Evolutionary conservation across 2,329 filamentous ascomycete species (phyloP).

Genomic region (Capronia americana): DNA sequence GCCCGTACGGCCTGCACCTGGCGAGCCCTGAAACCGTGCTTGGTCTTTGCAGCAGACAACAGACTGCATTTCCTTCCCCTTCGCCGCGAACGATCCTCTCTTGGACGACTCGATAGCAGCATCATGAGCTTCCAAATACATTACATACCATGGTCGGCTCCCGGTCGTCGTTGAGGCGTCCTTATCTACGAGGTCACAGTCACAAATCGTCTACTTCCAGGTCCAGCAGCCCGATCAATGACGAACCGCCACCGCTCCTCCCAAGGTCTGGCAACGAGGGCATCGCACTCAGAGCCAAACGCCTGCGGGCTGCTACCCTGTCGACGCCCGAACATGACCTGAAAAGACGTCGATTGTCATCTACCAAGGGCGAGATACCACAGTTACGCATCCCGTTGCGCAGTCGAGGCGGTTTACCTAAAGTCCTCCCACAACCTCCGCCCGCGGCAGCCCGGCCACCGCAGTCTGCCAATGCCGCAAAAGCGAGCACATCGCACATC

Average conservation of each 20-base stretch:
- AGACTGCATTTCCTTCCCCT: slow-evolving; percentile 12
- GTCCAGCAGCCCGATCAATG: slow-evolving; percentile 38
- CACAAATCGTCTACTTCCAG: slow-evolving; percentile 26
- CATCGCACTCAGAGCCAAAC: slow-evolving; percentile 33
- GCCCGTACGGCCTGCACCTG: slow-evolving; percentile 1
- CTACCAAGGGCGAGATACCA: slow-evolving; percentile 30
- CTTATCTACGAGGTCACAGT: slow-evolving; percentile 33
- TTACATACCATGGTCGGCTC: slow-evolving; percentile 43
- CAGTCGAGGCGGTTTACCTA: slow-evolving; percentile 33
- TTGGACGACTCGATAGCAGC: slow-evolving; percentile 24
- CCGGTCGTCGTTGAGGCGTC: slow-evolving; percentile 43
- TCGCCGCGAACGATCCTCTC: slow-evolving; percentile 23
- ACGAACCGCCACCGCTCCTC: slow-evolving; percentile 35
- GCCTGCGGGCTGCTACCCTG: slow-evolving; percentile 32
- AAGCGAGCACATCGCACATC: slow-evolving; percentile 16
- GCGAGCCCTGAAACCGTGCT: slow-evolving; percentile 22
- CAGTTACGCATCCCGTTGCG: slow-evolving; percentile 40
- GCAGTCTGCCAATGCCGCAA: slow-evolving; percentile 18
- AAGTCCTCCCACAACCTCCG: slow-evolving; percentile 24
- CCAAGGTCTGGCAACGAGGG: slow-evolving; percentile 27
- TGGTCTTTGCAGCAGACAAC: slow-evolving; percentile 13
- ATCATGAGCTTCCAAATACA: slow-evolving; percentile 38
- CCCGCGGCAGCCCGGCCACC: slow-evolving; percentile 19
- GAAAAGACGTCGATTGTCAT: slow-evolving; percentile 38
- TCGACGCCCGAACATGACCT: slow-evolving; percentile 30